Percentiles rank a stretch among this genome's conserved stretches.
phyloP scores from a whole-genome alignment of 2,329 filamentous ascomycete species.

The Cladophialophora chaetospira region DNA sequence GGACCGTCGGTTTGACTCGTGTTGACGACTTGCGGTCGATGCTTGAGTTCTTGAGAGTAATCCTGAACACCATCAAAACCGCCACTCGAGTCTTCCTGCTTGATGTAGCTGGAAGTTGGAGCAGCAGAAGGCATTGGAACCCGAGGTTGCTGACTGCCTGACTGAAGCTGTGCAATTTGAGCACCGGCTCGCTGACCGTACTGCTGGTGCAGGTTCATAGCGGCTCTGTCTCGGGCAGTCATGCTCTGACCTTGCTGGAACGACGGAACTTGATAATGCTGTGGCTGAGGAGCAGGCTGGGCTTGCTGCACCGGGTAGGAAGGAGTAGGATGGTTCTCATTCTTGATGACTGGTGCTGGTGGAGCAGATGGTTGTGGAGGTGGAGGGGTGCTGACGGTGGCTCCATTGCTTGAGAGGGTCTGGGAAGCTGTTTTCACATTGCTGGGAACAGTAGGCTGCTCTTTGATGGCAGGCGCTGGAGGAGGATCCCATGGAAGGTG shows the following conservation, averaged over 20 bases:
- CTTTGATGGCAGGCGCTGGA: conserved; percentile 60
- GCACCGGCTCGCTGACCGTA: conserved; percentile 34
- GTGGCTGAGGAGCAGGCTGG: conserved; percentile 15
- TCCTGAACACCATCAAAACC: conserved; percentile 22
- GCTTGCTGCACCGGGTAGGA: conserved; percentile 26
- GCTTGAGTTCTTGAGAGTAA: conserved; percentile 14
- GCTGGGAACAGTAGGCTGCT: conserved; percentile 41
- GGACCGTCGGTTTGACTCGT: conserved; percentile 76
- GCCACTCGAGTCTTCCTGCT: conserved; percentile 29
- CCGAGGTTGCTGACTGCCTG: conserved; percentile 33
- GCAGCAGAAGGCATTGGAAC: conserved; percentile 41
- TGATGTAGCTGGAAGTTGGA: conserved; percentile 45
- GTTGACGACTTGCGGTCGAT: conserved; percentile 41
- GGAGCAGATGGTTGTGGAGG: conserved; percentile 36
- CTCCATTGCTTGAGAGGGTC: conserved; percentile 32
- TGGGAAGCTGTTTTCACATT: conserved; percentile 36
- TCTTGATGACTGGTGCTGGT: conserved; percentile 27
- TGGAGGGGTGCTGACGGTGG: conserved; percentile 38
- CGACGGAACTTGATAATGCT: conserved; percentile 36
- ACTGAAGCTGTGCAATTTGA: conserved; percentile 36
- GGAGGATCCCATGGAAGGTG: conserved; percentile 94
- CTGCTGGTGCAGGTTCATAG: conserved; percentile 31
- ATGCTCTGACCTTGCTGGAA: conserved; percentile 36
- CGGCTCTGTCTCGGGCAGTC: conserved; percentile 33
- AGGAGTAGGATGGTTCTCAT: conserved; percentile 19